Base-by-base conservation (phyloP, 441 rosid species). In the Mallotus repandus region DNA sequence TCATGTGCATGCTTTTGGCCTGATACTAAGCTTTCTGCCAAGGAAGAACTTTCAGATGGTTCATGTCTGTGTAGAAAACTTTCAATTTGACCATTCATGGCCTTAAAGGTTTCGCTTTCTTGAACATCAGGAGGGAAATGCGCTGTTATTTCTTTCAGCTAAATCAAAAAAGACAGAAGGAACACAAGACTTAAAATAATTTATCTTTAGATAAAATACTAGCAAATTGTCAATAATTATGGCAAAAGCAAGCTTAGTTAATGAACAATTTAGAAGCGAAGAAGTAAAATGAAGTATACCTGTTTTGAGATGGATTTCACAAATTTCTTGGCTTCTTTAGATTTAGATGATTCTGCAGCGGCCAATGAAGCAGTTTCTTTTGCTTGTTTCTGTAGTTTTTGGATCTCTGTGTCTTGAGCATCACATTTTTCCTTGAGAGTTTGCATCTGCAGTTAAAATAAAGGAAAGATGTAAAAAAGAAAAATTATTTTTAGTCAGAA, bases 361-460 rank as follows among this genome's bases (percentile, higher is more conserved):
- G 87, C 95, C 76, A 80, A 55, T 60, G 71, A 74, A 76, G 84
- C 77, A 77, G 87, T 76, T 68, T 81, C 89, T 78, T 79, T 71
- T 49, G 86, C 83, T 68, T 73, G 77, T 69, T 72, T 79, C 50
- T 80, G 79, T 19, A 89, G 81, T 68, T 84, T 87, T 61, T 83
- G 76, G 5, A 93, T 86, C 83, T 89, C 89, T 46, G 49, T 22
- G 6, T 88, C 90, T 86, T 93, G 94, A 60, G 74, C 77, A 67
- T 86, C 89, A 62, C 84, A 88, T 78, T 74, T 92, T 53, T 87
- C 82, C 83, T 86, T 93, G 75, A 89, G 81, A 78, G 60, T 77
- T 73, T 74, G 86, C 25, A 89, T 75, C 98, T 95, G 90, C 71
- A 79, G 55, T 35, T 73, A 60, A 68, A 13, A 43, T 19, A 29